Conservation (phyloP, 2,329 filamentous ascomycete species). For the Monilinia aucupariae region DNA sequence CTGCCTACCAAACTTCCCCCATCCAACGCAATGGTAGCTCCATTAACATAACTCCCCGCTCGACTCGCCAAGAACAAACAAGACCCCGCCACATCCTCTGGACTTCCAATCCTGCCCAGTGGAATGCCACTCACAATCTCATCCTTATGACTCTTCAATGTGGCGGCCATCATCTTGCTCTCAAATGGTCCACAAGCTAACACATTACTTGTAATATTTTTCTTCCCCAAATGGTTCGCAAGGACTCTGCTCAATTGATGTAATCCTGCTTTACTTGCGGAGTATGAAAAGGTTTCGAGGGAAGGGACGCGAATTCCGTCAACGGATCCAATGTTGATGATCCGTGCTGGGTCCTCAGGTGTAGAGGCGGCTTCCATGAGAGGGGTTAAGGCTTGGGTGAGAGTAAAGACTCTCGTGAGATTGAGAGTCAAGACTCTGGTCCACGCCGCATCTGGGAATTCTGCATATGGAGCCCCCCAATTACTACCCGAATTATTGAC, state of each 20-base stretch:
- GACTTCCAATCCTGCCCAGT: conserved; percentile 59
- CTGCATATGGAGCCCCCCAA: conserved; percentile 57
- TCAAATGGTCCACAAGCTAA: conserved; percentile 67
- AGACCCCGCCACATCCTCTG: conserved; percentile 64
- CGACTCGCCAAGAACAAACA: conserved; percentile 64
- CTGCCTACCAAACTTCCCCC: conserved; percentile 47
- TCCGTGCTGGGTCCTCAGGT: conserved; percentile 44
- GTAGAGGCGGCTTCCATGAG: conserved; percentile 50
- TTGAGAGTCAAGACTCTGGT: conserved; percentile 53
- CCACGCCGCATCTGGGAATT: conserved; percentile 55
- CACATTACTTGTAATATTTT: conserved; percentile 59
- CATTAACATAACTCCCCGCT: conserved; percentile 62
- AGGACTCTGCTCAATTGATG: conserved; percentile 61
- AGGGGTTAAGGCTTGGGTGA: conserved; percentile 57
- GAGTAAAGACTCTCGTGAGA: conserved; percentile 61
- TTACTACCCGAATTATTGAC: conserved; percentile 62
- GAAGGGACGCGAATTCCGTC: conserved; percentile 57
- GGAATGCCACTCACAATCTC: conserved; percentile 56
- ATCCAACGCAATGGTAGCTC: conserved; percentile 58
- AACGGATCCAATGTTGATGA: conserved; percentile 61
- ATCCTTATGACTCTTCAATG: conserved; percentile 53
- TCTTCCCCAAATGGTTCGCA: conserved; percentile 54
- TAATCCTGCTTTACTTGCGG: conserved; percentile 56
- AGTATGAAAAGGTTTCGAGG: conserved; percentile 56
- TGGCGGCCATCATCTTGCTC: conserved; percentile 69